These are phyloP conservation scores for Helichrysum umbraculigerum DNA, from an alignment of 129 eudicot genomes.

Conservation along the genomic window DNA sequence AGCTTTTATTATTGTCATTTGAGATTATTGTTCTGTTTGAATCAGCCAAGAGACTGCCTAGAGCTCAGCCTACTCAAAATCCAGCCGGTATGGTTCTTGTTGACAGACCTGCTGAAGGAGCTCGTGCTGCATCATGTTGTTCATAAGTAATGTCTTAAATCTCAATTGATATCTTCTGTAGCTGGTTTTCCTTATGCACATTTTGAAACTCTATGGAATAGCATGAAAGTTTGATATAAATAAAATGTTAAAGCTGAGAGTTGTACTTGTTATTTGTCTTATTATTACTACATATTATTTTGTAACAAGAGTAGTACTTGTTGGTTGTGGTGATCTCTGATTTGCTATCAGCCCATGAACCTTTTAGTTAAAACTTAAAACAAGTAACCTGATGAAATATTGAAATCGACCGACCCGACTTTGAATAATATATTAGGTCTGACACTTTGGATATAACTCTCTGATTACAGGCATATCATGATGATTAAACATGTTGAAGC, in stretches of 20 bases:
- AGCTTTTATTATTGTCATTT: neutral
- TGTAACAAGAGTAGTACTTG: neutral
- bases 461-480: neutral
- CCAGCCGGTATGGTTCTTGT: constrained; percentile 97
- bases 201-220: constrained; percentile 28
- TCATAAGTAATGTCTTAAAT: constrained; percentile 45
- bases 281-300: too few relatives aligned
- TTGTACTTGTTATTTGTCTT: neutral
- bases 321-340: constrained; percentile 17
- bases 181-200: constrained; percentile 25
- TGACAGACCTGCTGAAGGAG: constrained; percentile 74
- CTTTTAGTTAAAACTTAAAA: neutral
- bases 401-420: too few relatives aligned
- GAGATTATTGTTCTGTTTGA: constrained; percentile 8
- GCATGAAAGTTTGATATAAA: constrained; percentile 26
- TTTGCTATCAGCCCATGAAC: neutral
- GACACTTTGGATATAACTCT: neutral
- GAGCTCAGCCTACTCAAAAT: constrained; percentile 88
- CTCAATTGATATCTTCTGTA: constrained; percentile 28
- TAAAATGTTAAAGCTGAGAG: constrained; percentile 24
- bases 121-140: constrained; percentile 82
- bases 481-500: neutral
- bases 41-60: constrained; percentile 85
- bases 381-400: neutral
- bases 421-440: neutral